Evolutionary conservation across 2,329 filamentous ascomycete genomes (phyloP).

Genomic region (Fusarium burgessii): DNA sequence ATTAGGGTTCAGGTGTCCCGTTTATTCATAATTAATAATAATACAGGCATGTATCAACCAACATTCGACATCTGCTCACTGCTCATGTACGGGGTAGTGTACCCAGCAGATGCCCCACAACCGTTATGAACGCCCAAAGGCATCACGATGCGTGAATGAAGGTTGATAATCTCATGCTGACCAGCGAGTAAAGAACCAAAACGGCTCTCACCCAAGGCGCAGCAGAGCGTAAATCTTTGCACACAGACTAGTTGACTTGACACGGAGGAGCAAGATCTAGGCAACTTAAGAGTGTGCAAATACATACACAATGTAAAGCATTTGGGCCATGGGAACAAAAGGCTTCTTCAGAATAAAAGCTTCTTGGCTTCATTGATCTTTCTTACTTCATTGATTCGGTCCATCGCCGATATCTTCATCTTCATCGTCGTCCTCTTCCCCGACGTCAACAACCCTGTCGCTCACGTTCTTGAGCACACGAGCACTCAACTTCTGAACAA

Average conservation of each 20-base stretch:
- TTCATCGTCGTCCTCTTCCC: constrained; percentile 66
- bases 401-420: constrained; percentile 63
- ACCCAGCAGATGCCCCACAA: constrained; percentile 53
- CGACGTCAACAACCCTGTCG: constrained; percentile 86
- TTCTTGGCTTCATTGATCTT: constrained; percentile 45
- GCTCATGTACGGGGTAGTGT: constrained; percentile 50
- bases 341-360: not conserved
- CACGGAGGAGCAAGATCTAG: constrained; percentile 80
- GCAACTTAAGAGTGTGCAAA: constrained; percentile 98
- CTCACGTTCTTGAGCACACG: constrained; percentile 80
- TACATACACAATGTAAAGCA: constrained; percentile 17
- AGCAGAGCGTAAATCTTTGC: constrained; percentile 77
- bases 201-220: constrained; percentile 61
- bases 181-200: constrained; percentile 58
- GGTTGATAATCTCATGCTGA: constrained; percentile 50
- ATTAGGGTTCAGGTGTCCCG: not conserved
- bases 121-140: constrained; percentile 47
- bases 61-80: constrained; percentile 46
- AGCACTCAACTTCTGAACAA: constrained; percentile 78
- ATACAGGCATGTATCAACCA: constrained; percentile 49
- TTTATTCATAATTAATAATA: not conserved
- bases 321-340: not conserved
- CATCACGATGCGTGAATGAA: constrained; percentile 41
- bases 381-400: constrained; percentile 58
- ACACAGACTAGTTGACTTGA: constrained; percentile 97